Base-by-base conservation (phyloP, 2,329 filamentous ascomycete species). In the Colletotrichum endophyticum region DNA sequence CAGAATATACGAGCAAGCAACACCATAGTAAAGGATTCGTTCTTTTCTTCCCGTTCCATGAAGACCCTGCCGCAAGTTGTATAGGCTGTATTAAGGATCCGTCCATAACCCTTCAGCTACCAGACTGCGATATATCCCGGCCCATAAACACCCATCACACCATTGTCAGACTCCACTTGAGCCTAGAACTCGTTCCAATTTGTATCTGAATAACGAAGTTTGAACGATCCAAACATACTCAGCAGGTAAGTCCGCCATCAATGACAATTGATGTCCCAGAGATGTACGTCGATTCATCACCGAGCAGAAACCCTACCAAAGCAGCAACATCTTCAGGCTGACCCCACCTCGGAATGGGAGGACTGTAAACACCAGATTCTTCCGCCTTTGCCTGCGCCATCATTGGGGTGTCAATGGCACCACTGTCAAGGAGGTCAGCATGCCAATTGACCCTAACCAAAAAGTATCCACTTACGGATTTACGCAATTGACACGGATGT, bases 251-350 rank as follows among this genome's bases (percentile, higher is more conserved):
- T 22, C 59, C 49, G 4, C 70, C 61, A 15, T 73, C 74, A 39
- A 73, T n/a, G 5, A 57, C 59, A 13, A 68, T 53, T 1, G 28
- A 19, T 16, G 70, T 53, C 0, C 80, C 81, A 0, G 79, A 79
- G 8, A 83, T 80, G 56, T 81, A 82, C 19, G 77, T 78, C 2
- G 79, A 64, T 7, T 81, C 81, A 19, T 81, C 78, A 16, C 81
- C 79, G 2, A 83, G 71, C 3, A 82, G 64, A 61, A 82, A 82
- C 0, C 78, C 79, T 61, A 81, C 78, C 27, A 82, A 59, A 2
- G 70, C 59, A 1, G 80, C 81, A 5, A 83, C 80, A 36, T 83
- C 81, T 15, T 79, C 78, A 1, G 81, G 80, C 19, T 78, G 39
- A 2, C 81, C 81, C 6, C 75, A 77, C 16, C 81, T 74, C 36